Base-by-base conservation (phyloP, 768 basidiomycete genomes). In the Leucocoprinus sp. region DNA sequence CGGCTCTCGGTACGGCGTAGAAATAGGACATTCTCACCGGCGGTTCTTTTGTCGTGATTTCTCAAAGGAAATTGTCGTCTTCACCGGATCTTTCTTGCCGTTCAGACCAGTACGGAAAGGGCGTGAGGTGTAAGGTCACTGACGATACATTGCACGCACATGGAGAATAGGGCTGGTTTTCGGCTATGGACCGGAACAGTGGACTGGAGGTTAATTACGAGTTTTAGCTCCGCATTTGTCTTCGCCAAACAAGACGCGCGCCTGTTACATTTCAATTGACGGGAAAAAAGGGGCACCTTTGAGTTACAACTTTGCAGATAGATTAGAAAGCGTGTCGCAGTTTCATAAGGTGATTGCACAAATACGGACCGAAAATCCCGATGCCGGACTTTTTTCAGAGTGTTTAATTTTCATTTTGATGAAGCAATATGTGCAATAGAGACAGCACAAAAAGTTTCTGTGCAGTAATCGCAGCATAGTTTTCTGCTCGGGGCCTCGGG, bases 321-420 rank as follows among this genome's bases (percentile, higher is more conserved):
- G n/a, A 14, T 14, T 8, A 14, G 31, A 11, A 31, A 5, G 31
- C 14, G 14, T 31, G 31, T 31, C 31, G 31, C 31, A 31, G 31
- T 31, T n/a, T n/a, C n/a, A n/a, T n/a, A n/a, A n/a, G n/a, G n/a
- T n/a, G n/a, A n/a, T n/a, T n/a, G 24, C 22, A 14, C 22, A 4
- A 19, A 3, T 9, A 35, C 42, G 42, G 42, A 35, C 42, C 42
- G 42, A 24, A 23, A 14, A 8, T 22, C 14, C 42, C 42, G 42
- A 43, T 5, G 9, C n/a, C 31, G 31, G n/a, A 8, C n/a, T 31
- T n/a, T 43, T 37, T 12, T 2, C 8, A 23, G 42, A n/a, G n/a
- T n/a, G 42, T 15, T 34, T 34, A 17, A 35, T 24, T 43, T 43
- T 23, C 33, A 23, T 43, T 23, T 39, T 22, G n/a, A n/a, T n/a